These are phyloP conservation scores for Fusarium mangiferae DNA, from an alignment of 2,329 filamentous ascomycete genomes.

Conservation along the genomic window DNA sequence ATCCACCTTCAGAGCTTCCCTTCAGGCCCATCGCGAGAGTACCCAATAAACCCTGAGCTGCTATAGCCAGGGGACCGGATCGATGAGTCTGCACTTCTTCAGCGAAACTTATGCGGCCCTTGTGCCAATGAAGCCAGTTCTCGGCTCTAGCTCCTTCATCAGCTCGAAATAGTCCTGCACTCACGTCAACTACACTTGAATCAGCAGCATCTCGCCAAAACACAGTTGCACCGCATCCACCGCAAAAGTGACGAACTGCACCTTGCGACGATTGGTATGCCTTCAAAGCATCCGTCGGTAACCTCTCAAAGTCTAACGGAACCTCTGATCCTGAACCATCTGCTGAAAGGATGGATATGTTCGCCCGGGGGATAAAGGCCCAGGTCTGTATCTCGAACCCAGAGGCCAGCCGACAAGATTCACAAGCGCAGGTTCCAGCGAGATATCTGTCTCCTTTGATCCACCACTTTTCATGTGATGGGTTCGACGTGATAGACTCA, in stretches of 20 bases:
- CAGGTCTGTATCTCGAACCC: constrained; percentile 74
- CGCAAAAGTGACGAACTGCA: constrained; percentile 70
- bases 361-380: constrained; percentile 71
- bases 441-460: constrained; percentile 64
- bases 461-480: constrained; percentile 67
- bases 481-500: constrained; percentile 52
- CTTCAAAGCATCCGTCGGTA: constrained; percentile 57
- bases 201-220: constrained; percentile 69
- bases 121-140: constrained; percentile 71
- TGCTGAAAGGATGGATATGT: constrained; percentile 60
- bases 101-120: constrained; percentile 65
- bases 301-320: constrained; percentile 50
- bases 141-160: constrained; percentile 64
- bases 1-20: not conserved
- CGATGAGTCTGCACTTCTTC: constrained; percentile 55
- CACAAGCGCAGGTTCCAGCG: constrained; percentile 70
- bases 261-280: constrained; percentile 64
- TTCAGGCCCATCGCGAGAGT: not conserved
- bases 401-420: constrained; percentile 67
- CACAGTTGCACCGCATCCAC: constrained; percentile 69
- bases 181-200: constrained; percentile 70
- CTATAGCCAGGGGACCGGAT: not conserved
- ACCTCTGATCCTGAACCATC: not conserved
- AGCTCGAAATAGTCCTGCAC: constrained; percentile 66
- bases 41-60: not conserved